Conservation (phyloP, 441 rosid genomes). For the Gossypium schwendimanii region DNA sequence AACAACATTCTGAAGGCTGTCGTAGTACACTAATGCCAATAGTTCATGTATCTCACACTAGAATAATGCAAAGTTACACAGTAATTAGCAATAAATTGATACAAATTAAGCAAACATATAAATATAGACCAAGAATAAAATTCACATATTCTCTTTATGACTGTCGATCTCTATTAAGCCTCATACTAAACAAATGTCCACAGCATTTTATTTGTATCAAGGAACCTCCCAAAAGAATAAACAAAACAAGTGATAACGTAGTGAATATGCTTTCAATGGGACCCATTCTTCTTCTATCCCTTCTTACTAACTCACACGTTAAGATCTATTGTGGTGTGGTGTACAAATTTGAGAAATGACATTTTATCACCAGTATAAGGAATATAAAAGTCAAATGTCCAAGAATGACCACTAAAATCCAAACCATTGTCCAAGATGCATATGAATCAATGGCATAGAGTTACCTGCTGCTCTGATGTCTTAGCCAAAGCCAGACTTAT, state of each 20-base stretch:
- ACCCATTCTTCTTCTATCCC: background rate
- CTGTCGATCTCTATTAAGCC: background rate
- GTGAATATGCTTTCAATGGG: background rate
- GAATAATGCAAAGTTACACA: constrained; percentile 26
- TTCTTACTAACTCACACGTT: background rate
- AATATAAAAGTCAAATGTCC: constrained; percentile 7
- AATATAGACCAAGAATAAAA: background rate
- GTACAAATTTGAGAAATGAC: background rate
- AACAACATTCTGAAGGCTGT: constrained; percentile 98
- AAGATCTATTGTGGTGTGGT: background rate
- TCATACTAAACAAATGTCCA: background rate
- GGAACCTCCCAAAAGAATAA: background rate
- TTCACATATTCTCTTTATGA: background rate
- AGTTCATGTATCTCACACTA: constrained; percentile 94
- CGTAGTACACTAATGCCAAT: constrained; percentile 95
- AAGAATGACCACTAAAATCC: background rate
- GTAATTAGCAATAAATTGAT: constrained; percentile 18
- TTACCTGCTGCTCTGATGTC: constrained; percentile 79
- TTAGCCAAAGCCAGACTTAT: constrained; percentile 95
- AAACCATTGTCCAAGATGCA: background rate
- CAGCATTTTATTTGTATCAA: background rate
- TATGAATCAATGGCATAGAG: constrained; percentile 11
- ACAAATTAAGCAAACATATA: constrained; percentile 6
- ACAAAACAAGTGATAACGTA: background rate
- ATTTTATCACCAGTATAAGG: background rate